Evolutionary conservation across 805 yeast species (phyloP).

Genomic region (Cyberlindnera sargentensis): DNA sequence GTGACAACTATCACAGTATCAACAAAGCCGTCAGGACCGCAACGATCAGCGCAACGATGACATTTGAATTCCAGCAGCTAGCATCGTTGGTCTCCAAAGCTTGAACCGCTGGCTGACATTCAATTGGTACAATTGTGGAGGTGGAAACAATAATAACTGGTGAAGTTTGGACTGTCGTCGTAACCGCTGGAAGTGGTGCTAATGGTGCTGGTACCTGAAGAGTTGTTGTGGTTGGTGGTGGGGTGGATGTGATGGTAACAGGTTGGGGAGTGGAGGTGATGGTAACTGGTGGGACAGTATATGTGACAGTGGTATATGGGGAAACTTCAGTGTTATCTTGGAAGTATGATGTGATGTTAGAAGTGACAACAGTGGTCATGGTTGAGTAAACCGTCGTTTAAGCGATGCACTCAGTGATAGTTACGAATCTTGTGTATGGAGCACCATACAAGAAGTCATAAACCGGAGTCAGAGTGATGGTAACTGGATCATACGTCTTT

Average conservation of each 20-base stretch:
- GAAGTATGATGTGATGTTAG: slow-evolving; percentile 12
- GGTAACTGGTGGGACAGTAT: slow-evolving; percentile 3
- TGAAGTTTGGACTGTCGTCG: slow-evolving; percentile 1
- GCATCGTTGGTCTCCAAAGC: background rate
- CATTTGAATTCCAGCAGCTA: background rate
- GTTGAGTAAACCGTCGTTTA: slow-evolving; percentile 11
- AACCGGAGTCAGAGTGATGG: slow-evolving; percentile 2
- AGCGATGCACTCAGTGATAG: slow-evolving; percentile 13
- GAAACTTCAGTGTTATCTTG: slow-evolving; percentile 6
- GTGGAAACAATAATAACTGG: background rate
- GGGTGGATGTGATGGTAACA: slow-evolving; percentile 2
- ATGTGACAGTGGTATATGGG: slow-evolving; percentile 15
- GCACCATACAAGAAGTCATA: slow-evolving; percentile 12
- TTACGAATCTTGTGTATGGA: slow-evolving; percentile 6
- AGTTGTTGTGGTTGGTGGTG: slow-evolving; percentile 1
- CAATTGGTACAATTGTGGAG: background rate
- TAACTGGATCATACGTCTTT: slow-evolving; percentile 3
- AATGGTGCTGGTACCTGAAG: background rate
- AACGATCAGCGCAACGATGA: background rate
- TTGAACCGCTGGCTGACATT: background rate
- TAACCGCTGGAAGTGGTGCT: background rate
- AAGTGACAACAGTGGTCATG: slow-evolving; percentile 3
- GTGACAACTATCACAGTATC: background rate
- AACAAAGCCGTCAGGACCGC: background rate
- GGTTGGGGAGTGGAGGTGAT: slow-evolving; percentile 1